These are phyloP conservation scores for Trichoderma sp. DNA, from an alignment of 2,329 filamentous ascomycete species.

Conservation along the genomic window DNA sequence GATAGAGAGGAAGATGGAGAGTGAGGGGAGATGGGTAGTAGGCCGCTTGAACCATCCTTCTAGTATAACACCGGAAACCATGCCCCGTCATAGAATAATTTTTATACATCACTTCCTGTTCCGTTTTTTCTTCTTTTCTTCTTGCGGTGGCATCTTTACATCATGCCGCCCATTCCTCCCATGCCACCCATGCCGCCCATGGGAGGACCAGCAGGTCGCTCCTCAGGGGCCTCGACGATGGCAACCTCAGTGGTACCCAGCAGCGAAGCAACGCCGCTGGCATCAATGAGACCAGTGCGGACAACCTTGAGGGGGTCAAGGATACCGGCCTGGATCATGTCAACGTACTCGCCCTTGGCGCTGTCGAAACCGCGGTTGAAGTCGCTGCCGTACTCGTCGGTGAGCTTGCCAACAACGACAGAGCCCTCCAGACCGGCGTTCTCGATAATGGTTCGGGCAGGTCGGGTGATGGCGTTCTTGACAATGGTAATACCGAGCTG, in stretches of 20 bases:
- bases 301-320: constrained; percentile 99
- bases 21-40: constrained; percentile 36
- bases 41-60: constrained; percentile 32
- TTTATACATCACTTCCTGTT: constrained; percentile 31
- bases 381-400: constrained; percentile 83
- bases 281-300: constrained; percentile 90
- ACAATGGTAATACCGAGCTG: constrained; percentile 96
- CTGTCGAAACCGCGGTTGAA: constrained; percentile 99
- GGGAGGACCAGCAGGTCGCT: constrained; percentile 66
- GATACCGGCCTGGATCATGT: constrained; percentile 97
- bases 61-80: constrained; percentile 48
- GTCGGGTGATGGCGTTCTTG: constrained; percentile 96
- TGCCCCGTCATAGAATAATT: constrained; percentile 31
- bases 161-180: constrained; percentile 62
- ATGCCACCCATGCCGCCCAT: constrained; percentile 67
- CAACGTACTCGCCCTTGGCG: constrained; percentile 94
- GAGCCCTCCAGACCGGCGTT: constrained; percentile 95
- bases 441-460: constrained; percentile 93
- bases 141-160: constrained; percentile 49
- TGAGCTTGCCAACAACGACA: constrained; percentile 96
- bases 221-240: constrained; percentile 92
- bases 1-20: constrained; percentile 13
- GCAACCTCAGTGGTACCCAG: constrained; percentile 98
- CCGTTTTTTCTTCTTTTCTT: constrained; percentile 21
- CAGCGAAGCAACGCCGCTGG: constrained; percentile 92